Evolutionary conservation across 2,329 filamentous ascomycete genomes (phyloP), one percentile per base, ranked within the genome.

Genomic region (Diaporthe caulivora): DNA sequence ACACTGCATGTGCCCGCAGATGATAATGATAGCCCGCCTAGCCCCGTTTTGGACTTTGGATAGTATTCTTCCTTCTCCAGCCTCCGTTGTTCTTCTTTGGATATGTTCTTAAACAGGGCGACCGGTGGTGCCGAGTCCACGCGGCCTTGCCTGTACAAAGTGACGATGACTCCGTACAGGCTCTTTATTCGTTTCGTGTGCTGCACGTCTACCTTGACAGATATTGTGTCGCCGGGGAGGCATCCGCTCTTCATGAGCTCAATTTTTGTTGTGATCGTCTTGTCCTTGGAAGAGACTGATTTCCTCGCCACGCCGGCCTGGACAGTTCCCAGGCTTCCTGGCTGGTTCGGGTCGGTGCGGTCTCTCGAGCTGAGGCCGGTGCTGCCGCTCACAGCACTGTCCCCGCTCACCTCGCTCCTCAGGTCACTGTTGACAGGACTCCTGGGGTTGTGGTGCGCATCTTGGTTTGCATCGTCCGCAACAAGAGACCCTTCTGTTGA

Each of bases 111-210:
- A 74, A 91, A 90, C 10, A 88, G 80, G 8, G 85, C 86, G 17
- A 85, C 79, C 7, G 87, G 85, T 6, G 91, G 91, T 9, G 90
- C 85, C 79, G 95, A 93, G 80, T 99, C 96, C 58, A 98, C 96
- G 74, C 95, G 92, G 31, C 95, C 95, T 82, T 97, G 94, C 57
- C 97, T 91, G 81, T 97, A 98, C 11, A 99, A 86, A 1, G 97
- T 98, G 58, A 98, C 91, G 75, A 98, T 97, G 62, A 98, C 93
- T 10, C 97, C 96, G 77, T 96, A 94, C 84, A 98, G 88, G 80
- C 95, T 98, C 84, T 96, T 95, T 79, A 98, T 91, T 73, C 92
- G 90, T 82, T 97, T 97, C 74, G 93, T 96, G 81, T 98, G 97
- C 76, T 95, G 93, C 74, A 99, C 92, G 0, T 89, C 91, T 69